Evolutionary conservation across 2,329 filamentous ascomycete species (phyloP), one percentile per base, ranked within the genome.

Genomic region (Fusarium neocosmosporiellum): DNA sequence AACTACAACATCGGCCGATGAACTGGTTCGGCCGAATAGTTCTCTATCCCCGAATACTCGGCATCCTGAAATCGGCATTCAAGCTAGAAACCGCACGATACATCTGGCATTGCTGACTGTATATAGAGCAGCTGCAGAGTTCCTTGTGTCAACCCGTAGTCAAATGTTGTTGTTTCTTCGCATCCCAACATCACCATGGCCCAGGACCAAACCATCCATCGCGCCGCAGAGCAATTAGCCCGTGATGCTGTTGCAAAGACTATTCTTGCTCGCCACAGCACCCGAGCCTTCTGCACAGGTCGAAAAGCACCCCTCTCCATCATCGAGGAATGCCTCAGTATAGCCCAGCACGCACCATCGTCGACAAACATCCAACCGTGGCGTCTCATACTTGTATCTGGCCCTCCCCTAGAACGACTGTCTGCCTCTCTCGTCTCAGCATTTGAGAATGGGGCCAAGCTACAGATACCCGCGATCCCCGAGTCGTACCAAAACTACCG

Each of bases 321-420:
- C 0, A 33, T 71, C 0, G 54, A 71, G 16, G 63, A 59, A 14
- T 71, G 68, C 7, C 43, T 71, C 31, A 71, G 57, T 2, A 33
- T 71, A 14, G 65, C 67, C 3, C 67, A 71, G 11, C 64, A 71
- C 4, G 54, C 69, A 5, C 69, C 67, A 0, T 71, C 69, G 16
- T 65, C 67, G 0, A 71, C 69, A 0, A 71, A 71, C 1, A 71
- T 71, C 5, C 64, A 71, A 39, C 69, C 69, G 1, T 71, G 69
- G 69, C 41, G 59, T 14, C 34, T 71, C 0, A 67, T 14, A 1
- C 29, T 71, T 18, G 48, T 48, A 3, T 71, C 67, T 24, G 67
- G 63, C 5, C 58, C 59, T 3, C 63, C 55, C 0, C 22, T 71
- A 1, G 54, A 65, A 29, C 59, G 59, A 0, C 24, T 71, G 0